Evolutionary conservation across 106 monocot species (phyloP), one percentile per base, ranked within the genome.

Genomic region (Xerophyta viscosa): DNA sequence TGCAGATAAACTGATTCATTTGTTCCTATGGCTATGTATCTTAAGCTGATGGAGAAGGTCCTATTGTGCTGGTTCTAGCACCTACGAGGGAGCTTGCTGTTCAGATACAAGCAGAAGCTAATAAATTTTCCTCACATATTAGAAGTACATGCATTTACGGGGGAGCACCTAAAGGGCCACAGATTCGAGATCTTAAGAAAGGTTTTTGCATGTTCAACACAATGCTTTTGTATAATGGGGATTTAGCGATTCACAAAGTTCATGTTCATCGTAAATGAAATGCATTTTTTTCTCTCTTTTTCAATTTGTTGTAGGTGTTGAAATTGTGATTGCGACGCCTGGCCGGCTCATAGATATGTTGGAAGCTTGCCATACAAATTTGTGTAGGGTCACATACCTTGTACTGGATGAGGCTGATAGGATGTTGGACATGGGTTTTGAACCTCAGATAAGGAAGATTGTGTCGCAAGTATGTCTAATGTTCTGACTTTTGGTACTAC

Each of bases 11-110:
- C n/a, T n/a, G n/a, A n/a, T n/a, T n/a, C n/a, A 0, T 61, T 96
- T 42, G 89, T 96, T 28, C 88, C 89, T 84, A 66, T 72, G 45
- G 96, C 96, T 0, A 21, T 96, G 45, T 89, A 96, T n/a, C 81
- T 62, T 58, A 89, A 85, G 96, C 96, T 89, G 0, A 86, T 96
- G 89, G 89, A 19, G 89, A 96, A 60, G 96, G 96, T 13, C 96
- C 96, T 2, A 85, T 96, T 55, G 96, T 88, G 37, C 62, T 96
- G 28, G 49, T 96, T 18, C 82, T 96, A 21, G 89, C 89, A 31
- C 96, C 96, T 3, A 89, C 96, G 6, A 75, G 96, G 48, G 96
- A 96, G 68, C 69, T 96, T 27, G 96, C 89, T 0, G 67, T 80
- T 55, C 96, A 96, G 57, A 96, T 89, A 2, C 88, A 44, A 56